Evolutionary conservation across 2,329 filamentous ascomycete species (phyloP).

Genomic region (Aspergillus amoenus): DNA sequence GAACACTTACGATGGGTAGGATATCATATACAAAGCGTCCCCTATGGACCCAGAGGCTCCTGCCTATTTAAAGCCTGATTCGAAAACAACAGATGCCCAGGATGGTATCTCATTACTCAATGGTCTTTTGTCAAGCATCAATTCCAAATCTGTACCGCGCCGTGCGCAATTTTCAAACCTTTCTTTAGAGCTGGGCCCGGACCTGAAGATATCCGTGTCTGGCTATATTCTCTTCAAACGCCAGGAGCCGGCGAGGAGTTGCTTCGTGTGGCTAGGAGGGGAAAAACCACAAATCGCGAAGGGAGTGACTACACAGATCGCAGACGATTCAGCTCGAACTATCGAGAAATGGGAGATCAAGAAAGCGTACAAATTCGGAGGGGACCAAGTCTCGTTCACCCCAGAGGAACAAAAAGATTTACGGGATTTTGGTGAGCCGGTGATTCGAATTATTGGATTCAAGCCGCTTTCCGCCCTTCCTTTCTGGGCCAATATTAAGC

Average conservation of each 20-base stretch:
- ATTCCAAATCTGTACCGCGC: slow-evolving; percentile 83
- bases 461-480: slow-evolving; percentile 75
- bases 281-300: slow-evolving; percentile 79
- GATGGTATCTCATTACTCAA: slow-evolving; percentile 77
- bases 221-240: slow-evolving; percentile 87
- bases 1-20: slow-evolving; percentile 50
- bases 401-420: slow-evolving; percentile 78
- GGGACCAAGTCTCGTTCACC: slow-evolving; percentile 82
- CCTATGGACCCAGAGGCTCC: slow-evolving; percentile 69
- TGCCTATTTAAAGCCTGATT: slow-evolving; percentile 51
- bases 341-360: slow-evolving; percentile 80
- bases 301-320: slow-evolving; percentile 70
- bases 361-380: slow-evolving; percentile 95
- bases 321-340: slow-evolving; percentile 72
- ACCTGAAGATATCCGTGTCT: slow-evolving; percentile 83
- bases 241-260: slow-evolving; percentile 76
- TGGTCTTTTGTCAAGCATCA: slow-evolving; percentile 81
- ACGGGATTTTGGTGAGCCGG: slow-evolving; percentile 75
- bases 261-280: slow-evolving; percentile 85
- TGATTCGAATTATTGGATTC: slow-evolving; percentile 90
- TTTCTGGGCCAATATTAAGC: slow-evolving; percentile 80
- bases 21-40: slow-evolving; percentile 81
- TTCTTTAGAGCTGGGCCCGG: slow-evolving; percentile 83
- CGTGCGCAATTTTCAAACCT: slow-evolving; percentile 82
- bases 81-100: slow-evolving; percentile 60